phyloP scores from a whole-genome alignment of 2,329 filamentous ascomycete species.

The Mycosphaerelloides madeirae region DNA sequence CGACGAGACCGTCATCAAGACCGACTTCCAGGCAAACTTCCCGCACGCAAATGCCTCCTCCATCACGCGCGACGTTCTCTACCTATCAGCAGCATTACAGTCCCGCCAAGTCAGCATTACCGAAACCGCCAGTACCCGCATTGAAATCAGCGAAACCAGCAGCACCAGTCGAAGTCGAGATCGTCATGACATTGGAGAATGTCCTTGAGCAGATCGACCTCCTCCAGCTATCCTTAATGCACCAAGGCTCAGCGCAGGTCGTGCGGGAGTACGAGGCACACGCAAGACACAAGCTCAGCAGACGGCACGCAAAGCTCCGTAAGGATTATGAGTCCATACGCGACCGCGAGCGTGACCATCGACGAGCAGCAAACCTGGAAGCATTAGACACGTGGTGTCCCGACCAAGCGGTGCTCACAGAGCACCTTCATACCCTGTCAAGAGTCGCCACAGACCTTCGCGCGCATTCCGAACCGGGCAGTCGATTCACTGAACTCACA shows the following conservation, averaged over 20 bases:
- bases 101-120: constrained; percentile 56
- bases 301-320: constrained; percentile 25
- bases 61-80: constrained; percentile 52
- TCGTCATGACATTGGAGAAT: constrained; percentile 21
- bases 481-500: constrained; percentile 53
- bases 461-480: constrained; percentile 52
- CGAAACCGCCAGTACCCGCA: constrained; percentile 56
- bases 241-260: constrained; percentile 49
- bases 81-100: constrained; percentile 65
- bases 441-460: constrained; percentile 55
- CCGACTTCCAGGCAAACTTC: constrained; percentile 16
- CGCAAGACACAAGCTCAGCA: constrained; percentile 40
- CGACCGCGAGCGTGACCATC: constrained; percentile 23
- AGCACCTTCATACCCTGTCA: constrained; percentile 56
- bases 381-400: constrained; percentile 52
- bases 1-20: constrained; percentile 14
- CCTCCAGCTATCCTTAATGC: constrained; percentile 61
- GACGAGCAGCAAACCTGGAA: constrained; percentile 48
- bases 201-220: constrained; percentile 54
- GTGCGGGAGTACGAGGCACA: constrained; percentile 53
- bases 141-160: constrained; percentile 57
- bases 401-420: constrained; percentile 44
- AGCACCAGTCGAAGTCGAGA: constrained; percentile 42
- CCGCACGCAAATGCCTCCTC: constrained; percentile 32
- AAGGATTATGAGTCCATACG: constrained; percentile 34